phyloP scores from a whole-genome alignment of 768 basidiomycete genomes.

The Termitomyces sp. region DNA sequence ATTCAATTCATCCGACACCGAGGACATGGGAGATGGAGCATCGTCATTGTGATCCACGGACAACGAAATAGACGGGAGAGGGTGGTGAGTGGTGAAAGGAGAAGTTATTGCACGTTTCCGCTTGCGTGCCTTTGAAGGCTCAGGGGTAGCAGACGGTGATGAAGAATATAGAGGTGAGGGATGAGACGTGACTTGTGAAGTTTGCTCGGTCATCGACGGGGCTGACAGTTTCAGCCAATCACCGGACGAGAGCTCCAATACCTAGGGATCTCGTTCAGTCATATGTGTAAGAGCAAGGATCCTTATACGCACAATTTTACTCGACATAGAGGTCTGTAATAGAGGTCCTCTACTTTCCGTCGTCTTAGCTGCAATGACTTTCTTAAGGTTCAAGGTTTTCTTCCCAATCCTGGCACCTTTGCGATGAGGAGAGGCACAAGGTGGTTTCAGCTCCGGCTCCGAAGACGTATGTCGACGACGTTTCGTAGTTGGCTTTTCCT shows the following conservation, averaged over 20 bases:
- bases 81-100: not conserved
- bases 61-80: not conserved
- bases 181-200: not conserved
- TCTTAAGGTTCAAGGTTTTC: not conserved
- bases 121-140: not conserved
- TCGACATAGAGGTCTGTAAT: not conserved
- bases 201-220: not conserved
- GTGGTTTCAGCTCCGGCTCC: not conserved
- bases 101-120: not conserved
- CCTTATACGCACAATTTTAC: not conserved
- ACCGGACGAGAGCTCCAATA: not conserved
- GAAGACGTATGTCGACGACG: not conserved
- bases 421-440: not conserved
- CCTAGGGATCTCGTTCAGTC: not conserved
- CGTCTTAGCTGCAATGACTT: not conserved
- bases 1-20: not conserved
- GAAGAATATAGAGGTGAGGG: not conserved
- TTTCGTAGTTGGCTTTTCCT: not conserved
- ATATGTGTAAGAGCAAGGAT: not conserved
- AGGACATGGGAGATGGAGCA: not conserved
- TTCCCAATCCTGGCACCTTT: not conserved
- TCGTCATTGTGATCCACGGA: not conserved
- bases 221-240: conserved; percentile 2
- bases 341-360: not conserved
- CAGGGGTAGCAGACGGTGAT: not conserved